Percentiles rank a stretch among this genome's conserved stretches.
Evolutionary conservation across 257 asterid genomes (phyloP).

Genomic region (Ophiorrhiza pumila): DNA sequence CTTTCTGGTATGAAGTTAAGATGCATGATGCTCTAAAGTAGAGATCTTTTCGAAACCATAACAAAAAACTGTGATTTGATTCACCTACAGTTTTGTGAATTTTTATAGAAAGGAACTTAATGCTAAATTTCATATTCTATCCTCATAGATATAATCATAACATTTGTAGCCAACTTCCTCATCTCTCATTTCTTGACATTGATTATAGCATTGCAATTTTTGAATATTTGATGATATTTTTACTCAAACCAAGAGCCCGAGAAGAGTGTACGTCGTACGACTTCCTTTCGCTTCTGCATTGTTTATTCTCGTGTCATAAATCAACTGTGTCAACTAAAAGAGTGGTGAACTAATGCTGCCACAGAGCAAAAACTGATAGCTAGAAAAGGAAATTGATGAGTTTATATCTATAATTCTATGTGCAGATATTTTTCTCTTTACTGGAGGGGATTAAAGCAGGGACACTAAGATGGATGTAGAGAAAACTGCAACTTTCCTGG

Average conservation of each 20-base stretch:
- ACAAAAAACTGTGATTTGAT: not conserved
- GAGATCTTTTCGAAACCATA: not conserved
- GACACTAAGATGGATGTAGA: slow-evolving; percentile 17
- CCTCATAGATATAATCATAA: too few species aligned
- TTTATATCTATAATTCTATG: not conserved
- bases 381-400: not conserved
- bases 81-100: not conserved
- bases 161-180: not conserved
- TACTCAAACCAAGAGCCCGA: too few species aligned
- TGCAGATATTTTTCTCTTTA: not conserved
- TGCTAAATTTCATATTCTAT: not conserved
- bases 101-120: not conserved
- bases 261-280: too few species aligned
- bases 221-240: too few species aligned
- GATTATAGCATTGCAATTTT: too few species aligned
- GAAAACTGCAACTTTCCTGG: slow-evolving; percentile 18
- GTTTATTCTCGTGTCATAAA: too few species aligned
- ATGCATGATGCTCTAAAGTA: not conserved
- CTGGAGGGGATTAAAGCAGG: slow-evolving; percentile 13
- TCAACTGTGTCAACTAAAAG: too few species aligned
- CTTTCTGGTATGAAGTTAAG: not conserved
- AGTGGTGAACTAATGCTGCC: too few species aligned
- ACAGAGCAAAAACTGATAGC: not conserved
- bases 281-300: too few species aligned
- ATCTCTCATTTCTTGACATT: too few species aligned